Evolutionary conservation across 2,329 filamentous ascomycete genomes (phyloP), one percentile per base, ranked within the genome.

Genomic region (Tolypocladium cylindrosporum): DNA sequence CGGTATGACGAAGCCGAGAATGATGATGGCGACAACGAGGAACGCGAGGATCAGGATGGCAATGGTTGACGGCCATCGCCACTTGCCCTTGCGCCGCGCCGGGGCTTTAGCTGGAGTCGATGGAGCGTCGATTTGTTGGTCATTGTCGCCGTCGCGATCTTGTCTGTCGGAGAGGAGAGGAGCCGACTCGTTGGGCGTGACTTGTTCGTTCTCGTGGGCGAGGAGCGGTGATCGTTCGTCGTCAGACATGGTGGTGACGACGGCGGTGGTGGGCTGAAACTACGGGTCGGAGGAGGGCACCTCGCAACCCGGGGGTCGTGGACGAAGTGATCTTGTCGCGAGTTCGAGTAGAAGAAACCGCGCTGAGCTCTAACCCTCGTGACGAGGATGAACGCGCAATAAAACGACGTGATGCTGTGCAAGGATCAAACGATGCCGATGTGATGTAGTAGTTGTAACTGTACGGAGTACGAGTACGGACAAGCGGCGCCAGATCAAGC

Each of bases 1-100:
- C 2, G 93, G 92, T 0, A 88, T 83, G 57, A 96, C 82, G 74
- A 96, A 96, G 19, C 86, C 90, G 58, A 93, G 76, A 19, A 88
- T 73, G 59, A 97, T 85, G 64, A 96, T 90, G 36, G 79, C 70
- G 27, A 93, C 65, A 7, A 87, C 78, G 8, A 86, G 66, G 1
- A 83, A 63, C 54, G 81, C 88, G 10, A 97, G 74, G 2, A 88
- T 58, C 1, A 80, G 64, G 61, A 96, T 83, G 37, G 92, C 88
- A 42, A 95, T 78, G 39, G 91, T 77, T 42, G 88, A 93, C 10
- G 90, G 87, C 90, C 90, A 96, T 75, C 86, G 63, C 63, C 63
- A 54, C 50, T 52, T 53, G 56, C 51, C 45, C 56, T 57, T 63
- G 24, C 39, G 63, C 55, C 60, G 63, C 34, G 63, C 62, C 55